These are phyloP conservation scores for Boletus insuetus DNA, from an alignment of 768 basidiomycete genomes.

Conservation along the genomic window DNA sequence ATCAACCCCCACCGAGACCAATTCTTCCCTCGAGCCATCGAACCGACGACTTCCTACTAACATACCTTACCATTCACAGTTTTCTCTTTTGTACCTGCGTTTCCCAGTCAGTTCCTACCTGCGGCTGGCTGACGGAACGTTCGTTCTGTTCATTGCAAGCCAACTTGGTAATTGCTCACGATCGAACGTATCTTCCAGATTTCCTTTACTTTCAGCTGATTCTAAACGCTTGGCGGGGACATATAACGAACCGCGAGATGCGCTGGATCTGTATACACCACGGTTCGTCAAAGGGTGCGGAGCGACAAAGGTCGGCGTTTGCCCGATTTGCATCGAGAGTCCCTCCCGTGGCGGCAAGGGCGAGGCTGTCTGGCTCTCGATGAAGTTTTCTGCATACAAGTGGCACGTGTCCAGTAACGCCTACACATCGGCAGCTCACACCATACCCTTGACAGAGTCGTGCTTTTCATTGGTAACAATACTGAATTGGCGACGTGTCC, in stretches of 20 bases:
- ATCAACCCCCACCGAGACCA: not conserved
- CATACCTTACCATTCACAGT: constrained; percentile 46
- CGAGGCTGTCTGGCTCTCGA: constrained; percentile 66
- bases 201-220: constrained; percentile 11
- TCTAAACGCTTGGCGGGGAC: constrained; percentile 37
- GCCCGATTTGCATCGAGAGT: constrained; percentile 72
- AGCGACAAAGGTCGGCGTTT: constrained; percentile 66
- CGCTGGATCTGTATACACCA: constrained; percentile 74
- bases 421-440: constrained; percentile 1
- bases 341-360: constrained; percentile 59
- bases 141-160: constrained; percentile 18
- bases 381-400: constrained; percentile 84
- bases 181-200: constrained; percentile 12
- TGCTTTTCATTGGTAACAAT: not conserved
- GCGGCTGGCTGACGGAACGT: constrained; percentile 40
- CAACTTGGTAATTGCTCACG: not conserved
- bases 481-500: constrained; percentile 3
- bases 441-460: constrained; percentile 18
- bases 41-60: constrained; percentile 45
- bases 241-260: constrained; percentile 58
- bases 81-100: constrained; percentile 64
- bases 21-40: not conserved
- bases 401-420: constrained; percentile 43
- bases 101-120: constrained; percentile 65
- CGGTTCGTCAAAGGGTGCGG: constrained; percentile 73